These are phyloP conservation scores for Russula abietina DNA, from an alignment of 768 basidiomycete genomes.

Conservation along the genomic window DNA sequence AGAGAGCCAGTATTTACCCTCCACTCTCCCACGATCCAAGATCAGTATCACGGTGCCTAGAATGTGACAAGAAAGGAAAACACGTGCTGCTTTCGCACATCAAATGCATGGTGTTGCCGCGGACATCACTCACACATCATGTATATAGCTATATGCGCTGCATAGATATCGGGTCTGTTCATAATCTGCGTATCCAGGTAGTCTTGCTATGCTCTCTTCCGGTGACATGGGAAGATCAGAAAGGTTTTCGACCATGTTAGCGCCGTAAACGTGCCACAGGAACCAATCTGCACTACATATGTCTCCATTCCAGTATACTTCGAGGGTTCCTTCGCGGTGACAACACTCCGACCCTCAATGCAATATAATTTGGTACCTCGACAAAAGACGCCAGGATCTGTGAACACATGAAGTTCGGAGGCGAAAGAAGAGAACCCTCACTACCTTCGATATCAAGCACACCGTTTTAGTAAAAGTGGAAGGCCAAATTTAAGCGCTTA, in stretches of 20 bases:
- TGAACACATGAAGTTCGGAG: background rate
- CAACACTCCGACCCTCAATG: background rate
- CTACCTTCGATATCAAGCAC: background rate
- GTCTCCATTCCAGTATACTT: background rate
- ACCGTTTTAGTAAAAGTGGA: background rate
- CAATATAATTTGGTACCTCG: background rate
- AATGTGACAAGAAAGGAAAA: too few species aligned
- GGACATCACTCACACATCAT: too few species aligned
- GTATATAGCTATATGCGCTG: too few species aligned
- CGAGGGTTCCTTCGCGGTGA: background rate
- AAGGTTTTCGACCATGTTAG: background rate
- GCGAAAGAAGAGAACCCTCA: background rate
- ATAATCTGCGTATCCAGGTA: background rate
- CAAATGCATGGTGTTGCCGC: too few species aligned
- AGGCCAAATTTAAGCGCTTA: too few species aligned
- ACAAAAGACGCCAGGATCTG: background rate
- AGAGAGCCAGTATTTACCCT: background rate
- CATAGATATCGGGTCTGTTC: too few species aligned
- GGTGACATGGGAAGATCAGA: background rate
- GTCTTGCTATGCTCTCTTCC: background rate
- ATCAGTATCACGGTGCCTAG: background rate
- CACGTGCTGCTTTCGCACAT: background rate
- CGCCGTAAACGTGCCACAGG: background rate
- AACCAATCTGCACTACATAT: too few species aligned
- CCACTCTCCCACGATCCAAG: constrained; percentile 21